Conservation (phyloP, 306 rosid genomes). For the Neltuma alba region DNA sequence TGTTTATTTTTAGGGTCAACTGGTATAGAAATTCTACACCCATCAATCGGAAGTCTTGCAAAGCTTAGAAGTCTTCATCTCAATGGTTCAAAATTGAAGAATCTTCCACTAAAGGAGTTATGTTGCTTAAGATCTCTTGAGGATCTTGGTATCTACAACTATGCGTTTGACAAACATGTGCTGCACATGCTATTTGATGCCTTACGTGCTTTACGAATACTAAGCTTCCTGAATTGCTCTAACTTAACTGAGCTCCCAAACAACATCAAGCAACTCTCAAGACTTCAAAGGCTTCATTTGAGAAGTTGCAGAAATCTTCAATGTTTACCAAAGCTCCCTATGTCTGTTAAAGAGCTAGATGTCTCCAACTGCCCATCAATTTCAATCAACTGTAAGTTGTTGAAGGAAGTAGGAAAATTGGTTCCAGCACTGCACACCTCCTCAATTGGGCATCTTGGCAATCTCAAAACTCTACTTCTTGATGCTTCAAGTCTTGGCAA, state of each 20-base stretch:
- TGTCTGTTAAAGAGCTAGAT: not conserved
- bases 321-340: not conserved
- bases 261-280: not conserved
- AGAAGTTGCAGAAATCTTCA: not conserved
- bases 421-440: not conserved
- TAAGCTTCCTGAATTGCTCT: conserved; percentile 7
- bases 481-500: not conserved
- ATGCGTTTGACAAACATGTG: not conserved
- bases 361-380: not conserved
- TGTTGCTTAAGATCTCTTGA: not conserved
- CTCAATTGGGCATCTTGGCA: conserved; percentile 28
- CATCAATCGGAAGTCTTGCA: conserved; percentile 19
- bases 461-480: not conserved
- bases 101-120: conserved; percentile 21
- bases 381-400: not conserved
- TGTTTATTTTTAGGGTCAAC: not conserved
- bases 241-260: conserved; percentile 33
- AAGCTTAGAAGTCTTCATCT: conserved; percentile 15
- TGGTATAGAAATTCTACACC: conserved; percentile 10
- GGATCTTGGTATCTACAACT: not conserved
- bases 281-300: not conserved
- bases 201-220: not conserved
- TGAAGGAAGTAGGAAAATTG: not conserved
- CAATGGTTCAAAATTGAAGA: not conserved
- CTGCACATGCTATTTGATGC: conserved; percentile 20